Conservation (phyloP, 768 basidiomycete species). For the Lactarius trivialis region DNA sequence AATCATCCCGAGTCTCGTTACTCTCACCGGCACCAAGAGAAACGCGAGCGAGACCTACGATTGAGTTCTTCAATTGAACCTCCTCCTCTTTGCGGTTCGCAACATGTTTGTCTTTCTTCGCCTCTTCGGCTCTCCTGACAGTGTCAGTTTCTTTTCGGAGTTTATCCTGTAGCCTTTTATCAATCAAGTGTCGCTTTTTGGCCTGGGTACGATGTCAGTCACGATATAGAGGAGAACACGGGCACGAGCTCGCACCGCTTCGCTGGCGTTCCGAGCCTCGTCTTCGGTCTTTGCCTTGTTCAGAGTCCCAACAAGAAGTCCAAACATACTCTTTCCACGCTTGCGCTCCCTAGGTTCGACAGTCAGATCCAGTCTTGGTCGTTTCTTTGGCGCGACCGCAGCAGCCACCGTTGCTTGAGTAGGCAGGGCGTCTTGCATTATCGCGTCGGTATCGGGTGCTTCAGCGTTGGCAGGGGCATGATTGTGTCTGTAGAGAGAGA, state of each 20-base stretch:
- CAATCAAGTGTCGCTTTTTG: constrained; percentile 76
- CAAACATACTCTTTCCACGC: constrained; percentile 86
- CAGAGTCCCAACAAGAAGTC: constrained; percentile 72
- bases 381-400: constrained; percentile 43
- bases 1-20: not conserved
- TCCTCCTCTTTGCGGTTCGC: constrained; percentile 82
- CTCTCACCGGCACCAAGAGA: not conserved
- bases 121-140: constrained; percentile 80
- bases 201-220: constrained; percentile 40
- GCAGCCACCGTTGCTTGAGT: constrained; percentile 24
- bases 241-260: constrained; percentile 48
- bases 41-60: constrained; percentile 42
- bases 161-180: constrained; percentile 80
- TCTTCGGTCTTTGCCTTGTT: constrained; percentile 87
- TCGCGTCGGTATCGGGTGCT: constrained; percentile 17
- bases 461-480: constrained; percentile 9
- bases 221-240: not conserved
- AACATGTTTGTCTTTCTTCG: constrained; percentile 70
- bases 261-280: constrained; percentile 77
- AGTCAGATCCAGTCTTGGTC: constrained; percentile 67
- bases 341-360: constrained; percentile 57
- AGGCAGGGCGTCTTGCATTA: constrained; percentile 24
- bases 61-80: constrained; percentile 70
- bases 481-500: not conserved
- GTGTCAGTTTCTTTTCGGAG: constrained; percentile 79